Conservation (phyloP, 2,329 filamentous ascomycete genomes). For the Myriosclerotinia curreyana region DNA sequence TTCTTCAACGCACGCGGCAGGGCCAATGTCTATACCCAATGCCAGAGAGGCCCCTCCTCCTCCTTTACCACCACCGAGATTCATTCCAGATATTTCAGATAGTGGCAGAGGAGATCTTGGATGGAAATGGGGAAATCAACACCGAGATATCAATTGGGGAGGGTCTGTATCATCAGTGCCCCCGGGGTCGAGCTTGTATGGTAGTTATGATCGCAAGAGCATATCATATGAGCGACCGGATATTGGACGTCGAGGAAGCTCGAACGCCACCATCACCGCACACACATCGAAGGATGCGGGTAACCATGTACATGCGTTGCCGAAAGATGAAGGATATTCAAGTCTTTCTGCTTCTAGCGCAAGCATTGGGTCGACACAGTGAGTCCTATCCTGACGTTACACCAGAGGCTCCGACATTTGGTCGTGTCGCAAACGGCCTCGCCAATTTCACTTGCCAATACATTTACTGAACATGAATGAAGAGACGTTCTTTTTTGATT, state of each 20-base stretch:
- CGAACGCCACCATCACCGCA: slow-evolving; percentile 44
- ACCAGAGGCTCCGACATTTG: neutral
- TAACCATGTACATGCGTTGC: neutral
- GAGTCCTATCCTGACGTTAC: slow-evolving; percentile 27
- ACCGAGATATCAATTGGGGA: slow-evolving; percentile 47
- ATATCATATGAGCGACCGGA: slow-evolving; percentile 34
- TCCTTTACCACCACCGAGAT: slow-evolving; percentile 61
- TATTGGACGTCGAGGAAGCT: slow-evolving; percentile 40
- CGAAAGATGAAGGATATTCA: slow-evolving; percentile 40
- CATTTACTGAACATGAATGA: neutral
- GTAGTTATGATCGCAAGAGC: slow-evolving; percentile 41
- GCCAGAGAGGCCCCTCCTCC: slow-evolving; percentile 54
- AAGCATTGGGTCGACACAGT: slow-evolving; percentile 38
- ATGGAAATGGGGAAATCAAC: slow-evolving; percentile 57
- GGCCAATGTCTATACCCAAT: slow-evolving; percentile 62
- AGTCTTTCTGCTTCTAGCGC: slow-evolving; percentile 40
- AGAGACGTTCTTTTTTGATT: neutral
- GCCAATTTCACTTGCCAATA: slow-evolving; percentile 12
- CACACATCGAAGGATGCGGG: slow-evolving; percentile 41
- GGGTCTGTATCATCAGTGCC: slow-evolving; percentile 44
- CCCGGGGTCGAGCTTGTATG: slow-evolving; percentile 50
- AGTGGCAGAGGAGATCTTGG: slow-evolving; percentile 56
- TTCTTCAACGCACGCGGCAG: slow-evolving; percentile 44
- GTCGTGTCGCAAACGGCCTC: neutral
- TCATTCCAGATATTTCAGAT: slow-evolving; percentile 52